Evolutionary conservation across 2,329 filamentous ascomycete genomes (phyloP).

Genomic region (Periconia sp.): DNA sequence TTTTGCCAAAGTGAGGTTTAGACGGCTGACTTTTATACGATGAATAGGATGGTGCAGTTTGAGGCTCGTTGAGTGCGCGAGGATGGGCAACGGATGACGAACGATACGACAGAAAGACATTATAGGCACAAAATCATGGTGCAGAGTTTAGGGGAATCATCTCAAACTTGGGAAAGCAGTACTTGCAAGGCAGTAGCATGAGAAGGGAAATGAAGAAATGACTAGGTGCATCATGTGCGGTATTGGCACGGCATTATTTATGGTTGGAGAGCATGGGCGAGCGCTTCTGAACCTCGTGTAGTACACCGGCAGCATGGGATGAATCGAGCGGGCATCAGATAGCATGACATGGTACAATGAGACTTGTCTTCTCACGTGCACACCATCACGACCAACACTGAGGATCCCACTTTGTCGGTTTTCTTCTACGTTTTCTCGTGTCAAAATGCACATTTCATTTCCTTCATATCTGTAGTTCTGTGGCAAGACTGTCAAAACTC

Average conservation of each 20-base stretch:
- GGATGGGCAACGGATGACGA: not conserved
- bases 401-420: not conserved
- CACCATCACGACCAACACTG: not conserved
- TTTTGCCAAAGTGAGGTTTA: too few species aligned
- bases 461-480: conserved; percentile 4
- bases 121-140: not conserved
- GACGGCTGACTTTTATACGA: not conserved
- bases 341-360: too few species aligned
- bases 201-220: too few species aligned
- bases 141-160: too few species aligned
- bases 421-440: not conserved
- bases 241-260: too few species aligned
- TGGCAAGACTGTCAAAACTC: not conserved
- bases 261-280: not conserved
- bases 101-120: not conserved
- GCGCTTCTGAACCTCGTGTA: not conserved
- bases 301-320: not conserved
- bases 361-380: not conserved
- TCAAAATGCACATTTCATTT: conserved; percentile 3
- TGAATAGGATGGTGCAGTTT: conserved; percentile 86
- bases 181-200: too few species aligned
- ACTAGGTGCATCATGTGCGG: too few species aligned
- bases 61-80: conserved; percentile 70
- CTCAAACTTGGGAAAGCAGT: too few species aligned
- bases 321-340: too few species aligned